Conservation (phyloP, 2,329 filamentous ascomycete species). For the Alternaria tenuissima region DNA sequence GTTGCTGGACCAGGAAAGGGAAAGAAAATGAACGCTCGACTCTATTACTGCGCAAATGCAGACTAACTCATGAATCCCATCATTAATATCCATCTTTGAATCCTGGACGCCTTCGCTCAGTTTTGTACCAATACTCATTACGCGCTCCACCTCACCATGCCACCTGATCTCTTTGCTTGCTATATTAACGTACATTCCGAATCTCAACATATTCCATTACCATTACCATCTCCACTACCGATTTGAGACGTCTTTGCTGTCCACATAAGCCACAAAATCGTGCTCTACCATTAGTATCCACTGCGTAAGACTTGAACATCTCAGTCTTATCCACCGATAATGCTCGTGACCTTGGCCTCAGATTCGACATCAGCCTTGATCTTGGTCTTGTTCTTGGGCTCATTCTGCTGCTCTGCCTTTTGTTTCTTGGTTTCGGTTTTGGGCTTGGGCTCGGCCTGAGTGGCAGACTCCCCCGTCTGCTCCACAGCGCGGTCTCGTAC, state of each 20-base stretch:
- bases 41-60: background rate
- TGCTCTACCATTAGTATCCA: background rate
- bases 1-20: background rate
- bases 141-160: background rate
- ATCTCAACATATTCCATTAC: background rate
- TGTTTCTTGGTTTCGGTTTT: background rate
- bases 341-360: background rate
- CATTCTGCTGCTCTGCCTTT: background rate
- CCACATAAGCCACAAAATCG: background rate
- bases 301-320: background rate
- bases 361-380: background rate
- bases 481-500: background rate
- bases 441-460: background rate
- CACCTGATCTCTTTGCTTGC: background rate
- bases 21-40: background rate
- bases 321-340: background rate
- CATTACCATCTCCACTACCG: background rate
- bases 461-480: background rate
- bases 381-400: background rate
- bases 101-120: background rate
- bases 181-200: background rate
- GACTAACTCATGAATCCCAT: background rate
- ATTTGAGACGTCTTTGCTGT: background rate
- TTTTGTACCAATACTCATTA: background rate
- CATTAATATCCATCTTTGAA: no score